A percentile compares a stretch with the other conserved stretches of the same genome.
These are phyloP conservation scores for Parathielavia hyrcaniae DNA, from an alignment of 495 filamentous ascomycete genomes.

Conservation along the genomic window DNA sequence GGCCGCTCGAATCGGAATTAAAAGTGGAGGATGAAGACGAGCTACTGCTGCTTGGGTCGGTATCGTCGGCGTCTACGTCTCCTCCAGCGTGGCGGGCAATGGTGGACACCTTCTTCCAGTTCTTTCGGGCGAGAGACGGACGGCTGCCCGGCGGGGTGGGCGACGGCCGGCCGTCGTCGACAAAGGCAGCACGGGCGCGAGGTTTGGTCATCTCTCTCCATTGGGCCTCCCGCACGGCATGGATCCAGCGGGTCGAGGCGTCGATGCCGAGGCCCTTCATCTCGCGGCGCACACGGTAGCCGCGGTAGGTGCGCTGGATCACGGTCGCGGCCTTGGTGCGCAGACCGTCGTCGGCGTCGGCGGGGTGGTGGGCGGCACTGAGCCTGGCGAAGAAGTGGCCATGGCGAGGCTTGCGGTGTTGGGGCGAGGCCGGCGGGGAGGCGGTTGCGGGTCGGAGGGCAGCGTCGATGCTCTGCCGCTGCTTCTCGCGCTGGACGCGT, in stretches of 20 bases:
- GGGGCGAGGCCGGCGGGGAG: background rate
- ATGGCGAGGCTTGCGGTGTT: slow-evolving; percentile 3
- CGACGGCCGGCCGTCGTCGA: slow-evolving; percentile 5
- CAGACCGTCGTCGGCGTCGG: slow-evolving; percentile 17
- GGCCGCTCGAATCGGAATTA: slow-evolving; percentile 29
- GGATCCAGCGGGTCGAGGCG: slow-evolving; percentile 61
- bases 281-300: slow-evolving; percentile 61
- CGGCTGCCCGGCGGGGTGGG: slow-evolving; percentile 9
- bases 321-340: slow-evolving; percentile 44
- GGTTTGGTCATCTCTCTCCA: slow-evolving; percentile 52
- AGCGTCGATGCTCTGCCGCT: slow-evolving; percentile 24
- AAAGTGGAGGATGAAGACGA: slow-evolving; percentile 23
- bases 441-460: slow-evolving; percentile 7
- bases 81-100: slow-evolving; percentile 66
- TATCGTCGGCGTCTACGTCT: slow-evolving; percentile 47
- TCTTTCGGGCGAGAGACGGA: slow-evolving; percentile 47
- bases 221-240: slow-evolving; percentile 59
- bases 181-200: slow-evolving; percentile 31
- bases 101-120: slow-evolving; percentile 67
- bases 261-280: slow-evolving; percentile 58
- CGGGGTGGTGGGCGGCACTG: slow-evolving; percentile 13
- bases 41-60: slow-evolving; percentile 7
- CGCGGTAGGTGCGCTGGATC: slow-evolving; percentile 64
- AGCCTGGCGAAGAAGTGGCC: slow-evolving; percentile 6
- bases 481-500: slow-evolving; percentile 30